Evolutionary conservation across 2,329 filamentous ascomycete genomes (phyloP).

Genomic region (Botryotinia globosa): DNA sequence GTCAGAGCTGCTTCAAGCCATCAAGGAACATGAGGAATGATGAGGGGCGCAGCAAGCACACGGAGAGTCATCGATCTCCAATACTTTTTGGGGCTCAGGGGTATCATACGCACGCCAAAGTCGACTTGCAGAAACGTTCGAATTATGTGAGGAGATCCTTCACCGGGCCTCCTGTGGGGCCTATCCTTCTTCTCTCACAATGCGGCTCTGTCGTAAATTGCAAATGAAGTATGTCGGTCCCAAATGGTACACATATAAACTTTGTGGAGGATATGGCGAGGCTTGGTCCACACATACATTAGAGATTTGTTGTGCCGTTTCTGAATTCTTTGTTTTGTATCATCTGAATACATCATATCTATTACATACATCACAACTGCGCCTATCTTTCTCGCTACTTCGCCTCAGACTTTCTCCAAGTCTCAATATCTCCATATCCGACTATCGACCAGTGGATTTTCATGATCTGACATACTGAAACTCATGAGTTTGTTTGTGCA

Average conservation of each 20-base stretch:
- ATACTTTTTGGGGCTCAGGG: neutral
- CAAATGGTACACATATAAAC: constrained; percentile 8
- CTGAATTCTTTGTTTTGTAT: neutral
- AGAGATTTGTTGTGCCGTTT: neutral
- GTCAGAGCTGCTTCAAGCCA: neutral
- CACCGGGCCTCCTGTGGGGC: constrained; percentile 9
- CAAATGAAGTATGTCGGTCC: neutral
- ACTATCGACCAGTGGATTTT: neutral
- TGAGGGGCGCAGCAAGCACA: constrained; percentile 17
- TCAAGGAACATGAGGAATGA: neutral
- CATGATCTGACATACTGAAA: neutral
- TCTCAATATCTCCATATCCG: neutral
- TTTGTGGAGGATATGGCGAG: constrained; percentile 9
- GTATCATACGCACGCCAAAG: constrained; percentile 10
- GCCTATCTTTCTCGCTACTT: constrained; percentile 7
- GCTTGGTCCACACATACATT: constrained; percentile 9
- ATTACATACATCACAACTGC: neutral
- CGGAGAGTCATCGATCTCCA: neutral
- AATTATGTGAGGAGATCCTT: constrained; percentile 5
- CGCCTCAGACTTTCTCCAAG: neutral
- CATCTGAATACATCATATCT: neutral
- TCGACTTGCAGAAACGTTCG: neutral
- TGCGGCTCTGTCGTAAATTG: constrained; percentile 7
- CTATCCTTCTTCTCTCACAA: neutral
- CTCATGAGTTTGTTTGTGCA: neutral